Evolutionary conservation across 1,139 yeast species (phyloP).

Genomic region (Trichomonascaceae sp.): DNA sequence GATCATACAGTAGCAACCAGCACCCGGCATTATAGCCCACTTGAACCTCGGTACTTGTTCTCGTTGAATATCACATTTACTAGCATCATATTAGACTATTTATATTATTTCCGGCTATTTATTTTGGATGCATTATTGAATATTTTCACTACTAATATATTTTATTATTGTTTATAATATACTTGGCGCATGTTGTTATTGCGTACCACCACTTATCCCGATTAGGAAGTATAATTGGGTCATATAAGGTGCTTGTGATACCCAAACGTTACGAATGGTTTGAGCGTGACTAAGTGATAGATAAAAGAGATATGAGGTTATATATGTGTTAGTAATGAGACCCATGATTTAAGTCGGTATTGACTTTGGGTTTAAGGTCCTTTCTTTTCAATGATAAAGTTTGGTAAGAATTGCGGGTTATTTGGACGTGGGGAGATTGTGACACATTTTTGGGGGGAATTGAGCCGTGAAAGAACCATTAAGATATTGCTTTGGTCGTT

Average conservation of each 20-base stretch:
- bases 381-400: neutral
- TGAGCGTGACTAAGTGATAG: neutral
- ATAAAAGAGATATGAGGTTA: neutral
- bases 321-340: neutral
- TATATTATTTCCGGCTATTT: neutral
- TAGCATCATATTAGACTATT: neutral
- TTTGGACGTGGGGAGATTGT: neutral
- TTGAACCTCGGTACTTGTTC: neutral
- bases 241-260: neutral
- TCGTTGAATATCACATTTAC: neutral
- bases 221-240: slow-evolving; percentile 1
- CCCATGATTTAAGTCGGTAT: neutral
- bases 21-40: neutral
- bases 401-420: neutral
- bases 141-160: neutral
- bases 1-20: slow-evolving; percentile 1
- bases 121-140: neutral
- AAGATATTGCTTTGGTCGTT: neutral
- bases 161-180: neutral
- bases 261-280: neutral
- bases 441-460: neutral
- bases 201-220: neutral
- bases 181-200: neutral
- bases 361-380: neutral
- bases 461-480: neutral